A percentile compares a stretch with the other conserved stretches of the same genome.
phyloP scores from a whole-genome alignment of 2,329 filamentous ascomycete genomes.

The Fusarium brachygibbosum region DNA sequence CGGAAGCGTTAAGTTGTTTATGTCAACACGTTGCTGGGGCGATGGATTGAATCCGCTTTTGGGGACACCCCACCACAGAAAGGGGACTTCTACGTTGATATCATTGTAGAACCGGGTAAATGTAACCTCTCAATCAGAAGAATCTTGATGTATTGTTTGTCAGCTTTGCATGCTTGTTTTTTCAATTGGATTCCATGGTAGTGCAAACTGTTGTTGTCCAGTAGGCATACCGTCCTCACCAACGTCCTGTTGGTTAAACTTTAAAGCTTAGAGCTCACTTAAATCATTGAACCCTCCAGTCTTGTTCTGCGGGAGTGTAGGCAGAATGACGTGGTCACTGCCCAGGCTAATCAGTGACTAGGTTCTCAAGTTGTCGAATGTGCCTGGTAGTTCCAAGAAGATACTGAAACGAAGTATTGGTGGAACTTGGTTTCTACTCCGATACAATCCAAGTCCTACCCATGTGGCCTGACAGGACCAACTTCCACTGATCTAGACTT shows the following conservation, averaged over 20 bases:
- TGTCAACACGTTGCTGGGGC: slow-evolving; percentile 38
- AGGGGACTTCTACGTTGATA: background rate
- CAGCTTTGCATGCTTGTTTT: background rate
- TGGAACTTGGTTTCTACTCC: background rate
- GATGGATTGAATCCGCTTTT: slow-evolving; percentile 16
- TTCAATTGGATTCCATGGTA: background rate
- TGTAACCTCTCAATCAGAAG: background rate
- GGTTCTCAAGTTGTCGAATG: no score
- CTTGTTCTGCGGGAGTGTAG: background rate
- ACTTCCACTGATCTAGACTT: background rate
- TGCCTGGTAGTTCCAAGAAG: background rate
- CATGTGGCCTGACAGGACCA: background rate
- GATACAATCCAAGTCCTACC: background rate
- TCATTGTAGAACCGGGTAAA: background rate
- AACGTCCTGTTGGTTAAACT: background rate
- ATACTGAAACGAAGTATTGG: background rate
- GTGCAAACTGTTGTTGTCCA: background rate
- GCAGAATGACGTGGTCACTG: no score
- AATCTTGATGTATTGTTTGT: background rate
- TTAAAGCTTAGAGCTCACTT: background rate
- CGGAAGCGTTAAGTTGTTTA: slow-evolving; percentile 46
- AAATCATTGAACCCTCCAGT: background rate
- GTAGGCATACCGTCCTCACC: background rate
- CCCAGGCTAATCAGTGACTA: background rate
- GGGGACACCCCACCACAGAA: slow-evolving; percentile 19